phyloP scores from a whole-genome alignment of 176 grass and related monocot species.

The Aechmea fasciata region DNA sequence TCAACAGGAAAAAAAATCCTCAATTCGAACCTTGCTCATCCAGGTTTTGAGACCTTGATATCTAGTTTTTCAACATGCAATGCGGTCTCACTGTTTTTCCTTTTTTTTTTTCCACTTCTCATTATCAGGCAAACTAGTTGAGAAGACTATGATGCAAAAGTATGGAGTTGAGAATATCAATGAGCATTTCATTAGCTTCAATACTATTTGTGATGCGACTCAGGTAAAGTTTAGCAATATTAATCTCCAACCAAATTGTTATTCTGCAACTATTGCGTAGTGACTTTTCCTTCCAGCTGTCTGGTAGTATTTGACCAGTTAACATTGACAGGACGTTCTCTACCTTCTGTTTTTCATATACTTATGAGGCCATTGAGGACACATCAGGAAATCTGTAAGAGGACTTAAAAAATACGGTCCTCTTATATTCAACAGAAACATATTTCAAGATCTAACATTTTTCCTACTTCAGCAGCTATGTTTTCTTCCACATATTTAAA shows the following conservation, averaged over 20 bases:
- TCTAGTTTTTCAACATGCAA: not conserved
- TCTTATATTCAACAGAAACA: no score
- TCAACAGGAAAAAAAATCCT: no score
- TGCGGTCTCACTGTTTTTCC: not conserved
- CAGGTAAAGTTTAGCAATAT: slow-evolving; percentile 40
- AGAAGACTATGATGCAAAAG: slow-evolving; percentile 93
- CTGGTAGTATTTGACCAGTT: no score
- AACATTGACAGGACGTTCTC: no score
- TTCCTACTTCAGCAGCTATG: no score
- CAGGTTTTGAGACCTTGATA: not conserved
- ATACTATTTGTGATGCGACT: slow-evolving; percentile 99
- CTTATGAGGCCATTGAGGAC: no score
- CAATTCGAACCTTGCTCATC: not conserved
- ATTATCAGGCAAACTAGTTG: slow-evolving; percentile 65
- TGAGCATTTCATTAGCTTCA: slow-evolving; percentile 81
- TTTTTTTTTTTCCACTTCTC: not conserved
- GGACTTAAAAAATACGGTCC: no score
- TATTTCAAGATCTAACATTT: no score
- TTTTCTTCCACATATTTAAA: no score
- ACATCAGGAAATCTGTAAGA: no score
- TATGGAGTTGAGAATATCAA: slow-evolving; percentile 79
- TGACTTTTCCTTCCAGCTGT: no score
- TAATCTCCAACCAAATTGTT: not conserved
- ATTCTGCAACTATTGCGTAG: not conserved
- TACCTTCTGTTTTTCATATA: no score